phyloP scores from a whole-genome alignment of 345 rosid species.

The Hibiscus mutabilis region DNA sequence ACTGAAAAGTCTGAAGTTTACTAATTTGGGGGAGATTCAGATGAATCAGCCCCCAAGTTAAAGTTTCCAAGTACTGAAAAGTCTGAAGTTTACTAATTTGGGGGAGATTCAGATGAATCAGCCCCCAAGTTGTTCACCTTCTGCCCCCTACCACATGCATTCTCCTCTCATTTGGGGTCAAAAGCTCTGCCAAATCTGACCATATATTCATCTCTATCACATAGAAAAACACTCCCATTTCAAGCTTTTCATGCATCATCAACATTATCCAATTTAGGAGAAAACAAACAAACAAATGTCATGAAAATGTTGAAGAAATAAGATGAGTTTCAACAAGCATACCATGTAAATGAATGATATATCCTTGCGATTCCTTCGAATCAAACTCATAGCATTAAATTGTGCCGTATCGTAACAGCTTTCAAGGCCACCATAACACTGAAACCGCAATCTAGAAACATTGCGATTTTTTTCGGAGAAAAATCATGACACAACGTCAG shows the following conservation, averaged over 20 bases:
- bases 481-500: too few species aligned
- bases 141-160: neutral
- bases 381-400: too few species aligned
- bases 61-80: neutral
- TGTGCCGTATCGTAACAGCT: too few species aligned
- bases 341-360: constrained; percentile 13
- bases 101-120: neutral
- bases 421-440: too few species aligned
- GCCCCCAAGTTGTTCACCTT: neutral
- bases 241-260: neutral
- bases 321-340: constrained; percentile 13
- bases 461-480: too few species aligned
- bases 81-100: neutral
- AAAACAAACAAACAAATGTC: too few species aligned
- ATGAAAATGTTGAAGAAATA: neutral
- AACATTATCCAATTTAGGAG: neutral
- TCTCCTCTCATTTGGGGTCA: neutral
- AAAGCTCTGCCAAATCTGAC: neutral
- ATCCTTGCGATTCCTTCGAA: constrained; percentile 5
- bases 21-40: too few species aligned
- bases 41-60: too few species aligned
- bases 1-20: neutral
- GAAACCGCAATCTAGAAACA: too few species aligned
- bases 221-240: too few species aligned
- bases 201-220: neutral